Conservation (phyloP, 257 asterid species). For the Fraxinus pennsylvanica region DNA sequence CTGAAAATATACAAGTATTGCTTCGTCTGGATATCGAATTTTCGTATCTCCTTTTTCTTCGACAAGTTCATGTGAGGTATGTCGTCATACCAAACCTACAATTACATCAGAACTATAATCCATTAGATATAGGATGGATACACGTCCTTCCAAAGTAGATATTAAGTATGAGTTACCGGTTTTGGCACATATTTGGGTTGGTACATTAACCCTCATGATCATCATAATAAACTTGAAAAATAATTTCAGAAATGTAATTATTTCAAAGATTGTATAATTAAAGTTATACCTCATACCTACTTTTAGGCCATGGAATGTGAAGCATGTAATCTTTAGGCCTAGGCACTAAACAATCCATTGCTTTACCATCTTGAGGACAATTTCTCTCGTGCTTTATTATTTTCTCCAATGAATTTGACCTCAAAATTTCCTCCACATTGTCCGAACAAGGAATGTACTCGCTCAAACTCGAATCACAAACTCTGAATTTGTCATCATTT, state of each 20-base stretch:
- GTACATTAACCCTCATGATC: no score
- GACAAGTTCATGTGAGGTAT: constrained; percentile 34
- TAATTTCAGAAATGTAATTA: no score
- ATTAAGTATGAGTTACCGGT: no score
- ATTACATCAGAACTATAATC: background rate
- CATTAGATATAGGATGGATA: no score
- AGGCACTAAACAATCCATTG: constrained; percentile 55
- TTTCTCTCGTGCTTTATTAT: constrained; percentile 36
- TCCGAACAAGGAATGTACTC: constrained; percentile 54
- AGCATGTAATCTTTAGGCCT: constrained; percentile 58
- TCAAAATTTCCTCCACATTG: constrained; percentile 33
- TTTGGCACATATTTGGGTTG: no score
- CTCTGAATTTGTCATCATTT: constrained; percentile 31
- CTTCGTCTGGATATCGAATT: constrained; percentile 32
- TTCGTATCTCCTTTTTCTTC: constrained; percentile 30
- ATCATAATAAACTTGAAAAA: no score
- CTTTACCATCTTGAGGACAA: constrained; percentile 43
- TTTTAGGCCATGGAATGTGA: constrained; percentile 64
- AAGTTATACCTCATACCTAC: constrained; percentile 53
- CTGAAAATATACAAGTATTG: constrained; percentile 40
- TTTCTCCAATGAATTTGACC: constrained; percentile 28
- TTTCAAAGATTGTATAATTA: background rate
- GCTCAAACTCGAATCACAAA: constrained; percentile 44
- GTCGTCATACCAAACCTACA: constrained; percentile 58
- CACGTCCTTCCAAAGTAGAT: no score